Evolutionary conservation across 768 basidiomycete genomes (phyloP), one percentile per base, ranked within the genome.

Genomic region (Antrodiella citrinella): DNA sequence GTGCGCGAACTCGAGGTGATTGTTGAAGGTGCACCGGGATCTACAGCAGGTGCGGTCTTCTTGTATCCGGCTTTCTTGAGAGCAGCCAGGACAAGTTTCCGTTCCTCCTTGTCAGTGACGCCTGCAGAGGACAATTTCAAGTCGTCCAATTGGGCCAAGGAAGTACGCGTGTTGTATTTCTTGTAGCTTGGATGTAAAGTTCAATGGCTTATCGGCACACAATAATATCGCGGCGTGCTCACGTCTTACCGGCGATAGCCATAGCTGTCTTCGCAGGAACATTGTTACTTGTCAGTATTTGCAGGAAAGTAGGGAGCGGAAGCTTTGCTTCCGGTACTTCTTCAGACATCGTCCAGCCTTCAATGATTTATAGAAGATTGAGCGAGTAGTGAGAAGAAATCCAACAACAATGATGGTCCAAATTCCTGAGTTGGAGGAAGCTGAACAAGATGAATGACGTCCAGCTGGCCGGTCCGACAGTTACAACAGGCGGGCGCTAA

Each of bases 241-340:
- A 86, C 86, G 86, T 72, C 74, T 86, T 87, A 50, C 76, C 74
- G 30, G 87, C 76, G 21, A 86, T 65, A 12, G 71, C 66, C 74
- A 92, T 89, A 12, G 88, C 86, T 55, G 82, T 80, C 26, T 72
- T 59, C 49, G 85, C 71, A 1, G 81, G 65, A 0, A 89, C 64
- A 59, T 75, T 71, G 51, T 77, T 76, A 43, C 59, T 68, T 4
- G 82, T 81, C 21, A 90, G 68, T 10, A 84, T 54, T 63, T 88
- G 82, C 21, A 91, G 68, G 59, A 85, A 89, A 19, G 69, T 69
- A 3, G 84, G 82, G 5, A 91, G 62, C 21, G 81, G 62, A 10
- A 91, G 69, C 50, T 82, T 82, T 49, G 58, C 57, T 21, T 43
- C 41, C 15, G 30, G 15, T 15, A 35, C 30, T 15, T 7, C 30